Evolutionary conservation across 1,284 basidiomycete genomes (phyloP), one percentile per base, ranked within the genome.

Genomic region (Earliella scabrosa): DNA sequence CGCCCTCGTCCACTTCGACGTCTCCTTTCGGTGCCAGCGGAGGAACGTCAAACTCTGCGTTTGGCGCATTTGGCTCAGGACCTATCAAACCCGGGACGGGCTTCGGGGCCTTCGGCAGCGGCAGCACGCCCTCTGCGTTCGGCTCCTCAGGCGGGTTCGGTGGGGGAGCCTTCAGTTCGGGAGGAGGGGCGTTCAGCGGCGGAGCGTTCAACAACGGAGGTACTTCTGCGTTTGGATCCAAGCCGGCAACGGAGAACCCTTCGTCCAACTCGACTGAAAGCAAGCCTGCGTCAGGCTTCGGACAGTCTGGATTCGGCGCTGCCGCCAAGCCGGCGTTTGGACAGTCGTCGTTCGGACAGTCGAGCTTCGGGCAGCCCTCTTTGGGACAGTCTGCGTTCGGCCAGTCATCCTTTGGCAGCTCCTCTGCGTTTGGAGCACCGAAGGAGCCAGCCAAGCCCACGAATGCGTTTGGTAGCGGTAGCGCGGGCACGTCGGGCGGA

Each of bases 1-100:
- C 29, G 21, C 10, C 46, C 1, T 11, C 57, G 27, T 43, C 52
- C 27, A 39, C 9, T 24, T 46, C 43, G 20, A 7, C 43, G n/a
- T 36, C n/a, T n/a, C n/a, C n/a, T n/a, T n/a, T n/a, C n/a, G n/a
- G 10, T 29, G 38, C 18, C 49, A 27, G 43, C 7, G 20, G 36
- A 21, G 32, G 26, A 21, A 34, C 21, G n/a, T 44, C 47, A 3
- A 53, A n/a, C 32, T 45, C 40, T 36, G 39, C 55, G 57, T 18
- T 44, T 38, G 32, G 50, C 45, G 20, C 56, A 7, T 51, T 65
- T 60, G 54, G 68, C 53, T 70, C 65, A 0, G 57, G 63, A n/a
- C 60, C 56, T 8, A 64, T 79, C 36, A 77, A 75, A 52, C 77
- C 76, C 9, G 72, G 73, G 0, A 69, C 66, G 8, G 77, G 75